Evolutionary conservation across 352 stramenopile species (phyloP).

Genomic region (Phytophthora cryptogea): DNA sequence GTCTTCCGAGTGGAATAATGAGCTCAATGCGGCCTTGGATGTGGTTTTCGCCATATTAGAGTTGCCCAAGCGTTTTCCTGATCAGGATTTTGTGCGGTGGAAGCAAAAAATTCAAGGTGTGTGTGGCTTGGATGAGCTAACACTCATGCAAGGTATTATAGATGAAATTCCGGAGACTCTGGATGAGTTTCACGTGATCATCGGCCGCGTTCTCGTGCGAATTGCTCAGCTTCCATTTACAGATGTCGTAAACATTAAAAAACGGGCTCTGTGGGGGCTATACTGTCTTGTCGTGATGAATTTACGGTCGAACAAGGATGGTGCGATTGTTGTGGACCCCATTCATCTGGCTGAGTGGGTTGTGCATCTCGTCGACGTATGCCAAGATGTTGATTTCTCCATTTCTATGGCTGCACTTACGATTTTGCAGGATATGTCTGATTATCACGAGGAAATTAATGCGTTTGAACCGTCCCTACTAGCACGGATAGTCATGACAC

Average conservation of each 20-base stretch:
- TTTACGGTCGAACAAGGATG: slow-evolving; percentile 37
- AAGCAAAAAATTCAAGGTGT: slow-evolving; percentile 68
- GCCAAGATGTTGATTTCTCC: slow-evolving; percentile 70
- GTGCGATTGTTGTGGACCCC: slow-evolving; percentile 39
- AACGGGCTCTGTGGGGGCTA: slow-evolving; percentile 77
- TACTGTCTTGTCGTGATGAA: slow-evolving; percentile 82
- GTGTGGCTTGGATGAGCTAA: slow-evolving; percentile 38
- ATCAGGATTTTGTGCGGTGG: slow-evolving; percentile 83
- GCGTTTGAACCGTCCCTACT: slow-evolving; percentile 68
- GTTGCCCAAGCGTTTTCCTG: slow-evolving; percentile 73
- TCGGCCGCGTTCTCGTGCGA: slow-evolving; percentile 74
- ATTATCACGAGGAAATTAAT: slow-evolving; percentile 77
- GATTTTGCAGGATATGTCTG: slow-evolving; percentile 80
- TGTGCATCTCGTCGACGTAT: slow-evolving; percentile 81
- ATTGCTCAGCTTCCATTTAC: slow-evolving; percentile 77
- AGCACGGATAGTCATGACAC: slow-evolving; percentile 86
- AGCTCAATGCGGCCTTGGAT: slow-evolving; percentile 75
- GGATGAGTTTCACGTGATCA: slow-evolving; percentile 73
- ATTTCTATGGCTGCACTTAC: slow-evolving; percentile 79
- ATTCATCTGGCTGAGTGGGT: slow-evolving; percentile 77
- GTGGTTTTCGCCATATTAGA: slow-evolving; percentile 77
- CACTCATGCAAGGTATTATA: slow-evolving; percentile 52
- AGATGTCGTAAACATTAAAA: slow-evolving; percentile 81
- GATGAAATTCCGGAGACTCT: slow-evolving; percentile 71
- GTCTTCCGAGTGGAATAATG: slow-evolving; percentile 80